These are phyloP conservation scores for Xerophyta viscosa DNA, from an alignment of 106 monocot species.

Conservation along the genomic window DNA sequence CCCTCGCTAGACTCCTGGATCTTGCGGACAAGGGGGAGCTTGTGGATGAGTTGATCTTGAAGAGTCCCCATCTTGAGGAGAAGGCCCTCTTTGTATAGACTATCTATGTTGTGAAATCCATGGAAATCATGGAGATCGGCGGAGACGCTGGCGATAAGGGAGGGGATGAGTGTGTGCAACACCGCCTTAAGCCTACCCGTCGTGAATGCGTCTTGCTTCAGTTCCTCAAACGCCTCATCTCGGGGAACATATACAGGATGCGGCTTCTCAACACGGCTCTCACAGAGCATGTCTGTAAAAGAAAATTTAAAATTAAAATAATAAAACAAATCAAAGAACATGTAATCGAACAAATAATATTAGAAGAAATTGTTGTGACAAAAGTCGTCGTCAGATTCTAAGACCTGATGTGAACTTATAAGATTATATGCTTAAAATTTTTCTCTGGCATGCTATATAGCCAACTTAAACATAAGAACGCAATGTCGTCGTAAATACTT, in stretches of 20 bases:
- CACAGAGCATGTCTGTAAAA: constrained; percentile 50
- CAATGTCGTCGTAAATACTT: no score
- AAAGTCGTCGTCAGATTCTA: no score
- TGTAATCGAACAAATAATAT: no score
- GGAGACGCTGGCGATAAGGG: constrained; percentile 63
- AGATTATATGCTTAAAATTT: no score
- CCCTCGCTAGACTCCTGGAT: constrained; percentile 63
- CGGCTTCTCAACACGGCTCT: constrained; percentile 50
- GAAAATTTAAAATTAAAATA: no score
- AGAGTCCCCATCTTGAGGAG: constrained; percentile 52
- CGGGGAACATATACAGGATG: constrained; percentile 55
- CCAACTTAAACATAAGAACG: no score
- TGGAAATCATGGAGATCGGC: constrained; percentile 51
- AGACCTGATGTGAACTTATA: no score
- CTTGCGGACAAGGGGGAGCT: constrained; percentile 57
- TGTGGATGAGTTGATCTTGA: constrained; percentile 57
- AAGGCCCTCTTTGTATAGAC: constrained; percentile 78
- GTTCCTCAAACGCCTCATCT: constrained; percentile 64
- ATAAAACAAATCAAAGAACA: no score
- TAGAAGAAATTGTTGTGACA: no score
- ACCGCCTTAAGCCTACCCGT: constrained; percentile 37
- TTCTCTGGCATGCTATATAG: no score
- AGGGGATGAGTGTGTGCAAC: constrained; percentile 53
- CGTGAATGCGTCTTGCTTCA: constrained; percentile 50
- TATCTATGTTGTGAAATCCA: constrained; percentile 75